These are phyloP conservation scores for Gremmenia infestans DNA, from an alignment of 2,329 filamentous ascomycete genomes.

Conservation along the genomic window DNA sequence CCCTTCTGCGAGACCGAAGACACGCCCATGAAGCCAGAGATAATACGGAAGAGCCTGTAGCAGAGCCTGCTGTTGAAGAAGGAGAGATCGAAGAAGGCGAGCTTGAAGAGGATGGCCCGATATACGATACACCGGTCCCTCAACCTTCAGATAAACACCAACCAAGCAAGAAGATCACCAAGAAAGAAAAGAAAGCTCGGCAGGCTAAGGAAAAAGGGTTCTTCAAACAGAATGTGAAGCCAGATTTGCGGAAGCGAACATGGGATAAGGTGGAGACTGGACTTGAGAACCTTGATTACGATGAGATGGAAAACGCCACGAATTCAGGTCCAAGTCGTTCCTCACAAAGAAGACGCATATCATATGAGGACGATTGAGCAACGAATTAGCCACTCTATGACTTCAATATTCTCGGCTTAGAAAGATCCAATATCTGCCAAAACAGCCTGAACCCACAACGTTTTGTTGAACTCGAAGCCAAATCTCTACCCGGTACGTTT, in stretches of 20 bases:
- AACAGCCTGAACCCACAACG: neutral
- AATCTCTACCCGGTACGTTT: neutral
- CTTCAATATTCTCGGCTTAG: too few relatives aligned
- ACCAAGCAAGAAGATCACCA: conserved; percentile 15
- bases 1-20: conserved; percentile 53
- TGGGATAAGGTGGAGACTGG: conserved; percentile 62
- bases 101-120: conserved; percentile 3
- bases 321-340: conserved; percentile 23
- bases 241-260: conserved; percentile 60
- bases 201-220: conserved; percentile 24
- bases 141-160: conserved; percentile 9
- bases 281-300: conserved; percentile 56
- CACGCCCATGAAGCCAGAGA: conserved; percentile 21
- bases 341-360: conserved; percentile 41
- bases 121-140: conserved; percentile 6
- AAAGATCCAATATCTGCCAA: neutral
- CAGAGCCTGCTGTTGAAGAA: neutral
- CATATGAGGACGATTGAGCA: conserved; percentile 41
- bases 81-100: conserved; percentile 10
- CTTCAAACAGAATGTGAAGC: conserved; percentile 43
- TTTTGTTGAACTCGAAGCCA: neutral
- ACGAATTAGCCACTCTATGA: too few relatives aligned
- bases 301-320: conserved; percentile 36
- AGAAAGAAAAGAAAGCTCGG: conserved; percentile 21
- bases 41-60: conserved; percentile 1